Base-by-base conservation (phyloP, 352 stramenopile genomes). In the Pythium brachiatum region DNA sequence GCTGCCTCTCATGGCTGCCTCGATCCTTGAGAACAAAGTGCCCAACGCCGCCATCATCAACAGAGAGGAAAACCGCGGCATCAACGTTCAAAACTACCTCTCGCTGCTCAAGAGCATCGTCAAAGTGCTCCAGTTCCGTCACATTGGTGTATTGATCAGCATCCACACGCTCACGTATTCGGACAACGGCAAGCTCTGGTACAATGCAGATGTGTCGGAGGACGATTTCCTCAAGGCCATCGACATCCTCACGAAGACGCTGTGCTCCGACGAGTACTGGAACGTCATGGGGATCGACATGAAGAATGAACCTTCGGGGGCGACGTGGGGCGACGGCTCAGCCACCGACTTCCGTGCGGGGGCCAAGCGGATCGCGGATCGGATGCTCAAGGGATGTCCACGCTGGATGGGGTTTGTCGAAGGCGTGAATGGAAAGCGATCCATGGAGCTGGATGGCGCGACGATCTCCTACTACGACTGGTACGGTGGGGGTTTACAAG, bases 401-500 rank as follows among this genome's bases (percentile, higher is more conserved):
- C 79, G 73, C 27, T 92, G 83, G 83, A 60, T 92, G 64, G 81
- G 67, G 52, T 92, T 92, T 46, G 80, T 92, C 27, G 73, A 90
- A 68, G 83, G 81, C 39, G 72, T 83, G 43, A 83, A 86, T 46
- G 70, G 62, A 9, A 65, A 78, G 44, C 69, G 82, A 34, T 62
- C 69, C 0, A 74, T 86, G 55, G 75, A 52, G 12, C 74, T 87
- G 39, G 80, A 85, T 9, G 71, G 69, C 13, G 73, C 70, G 13
- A 39, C 67, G 4, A 84, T 80, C 48, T 53, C 70, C 11, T 89
- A 88, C 54, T 84, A 89, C 18, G 81, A 89, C 54, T 92, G 79
- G 79, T 86, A 84, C 39, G 81, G 81, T 23, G 77, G 75, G 15
- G 78, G 76, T 0, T 68, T 90, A 0, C 74, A 84, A 64, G 57